Conservation (phyloP, 2,329 filamentous ascomycete genomes). For the Arthrocladium fulminans region DNA sequence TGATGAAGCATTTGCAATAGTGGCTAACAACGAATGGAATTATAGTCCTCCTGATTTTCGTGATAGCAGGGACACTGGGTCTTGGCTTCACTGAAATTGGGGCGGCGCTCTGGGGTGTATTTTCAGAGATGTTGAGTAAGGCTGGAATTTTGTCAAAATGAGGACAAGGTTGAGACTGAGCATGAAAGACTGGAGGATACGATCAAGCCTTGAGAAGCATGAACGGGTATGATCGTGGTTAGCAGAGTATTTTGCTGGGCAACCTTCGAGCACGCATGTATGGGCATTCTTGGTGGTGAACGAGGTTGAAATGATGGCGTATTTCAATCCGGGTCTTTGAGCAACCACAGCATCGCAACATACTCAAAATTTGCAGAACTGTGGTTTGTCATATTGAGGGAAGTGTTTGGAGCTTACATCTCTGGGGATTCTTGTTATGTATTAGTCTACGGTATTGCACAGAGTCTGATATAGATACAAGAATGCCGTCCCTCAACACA, state of each 20-base stretch:
- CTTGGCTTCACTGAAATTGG: constrained; percentile 39
- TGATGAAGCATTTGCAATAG: neutral
- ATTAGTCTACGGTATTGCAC: no score
- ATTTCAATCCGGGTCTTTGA: no score
- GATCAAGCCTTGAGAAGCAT: neutral
- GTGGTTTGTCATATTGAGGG: no score
- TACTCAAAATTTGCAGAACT: no score
- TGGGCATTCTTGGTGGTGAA: neutral
- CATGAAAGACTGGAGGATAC: neutral
- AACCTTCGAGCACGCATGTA: neutral
- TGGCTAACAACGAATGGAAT: neutral
- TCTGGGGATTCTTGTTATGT: no score
- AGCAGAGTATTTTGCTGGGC: neutral
- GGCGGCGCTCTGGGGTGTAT: constrained; percentile 33
- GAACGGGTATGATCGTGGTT: neutral
- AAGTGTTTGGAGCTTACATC: no score
- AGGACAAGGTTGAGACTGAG: neutral
- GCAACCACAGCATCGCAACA: no score
- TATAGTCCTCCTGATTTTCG: constrained; percentile 52
- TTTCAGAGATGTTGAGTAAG: constrained; percentile 19
- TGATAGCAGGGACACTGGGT: constrained; percentile 52
- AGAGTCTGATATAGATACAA: no score
- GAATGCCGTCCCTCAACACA: no score
- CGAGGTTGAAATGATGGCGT: no score
- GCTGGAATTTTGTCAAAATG: constrained; percentile 19